Evolutionary conservation across 176 grass and related monocot species (phyloP).

Genomic region (Zea luxurians): DNA sequence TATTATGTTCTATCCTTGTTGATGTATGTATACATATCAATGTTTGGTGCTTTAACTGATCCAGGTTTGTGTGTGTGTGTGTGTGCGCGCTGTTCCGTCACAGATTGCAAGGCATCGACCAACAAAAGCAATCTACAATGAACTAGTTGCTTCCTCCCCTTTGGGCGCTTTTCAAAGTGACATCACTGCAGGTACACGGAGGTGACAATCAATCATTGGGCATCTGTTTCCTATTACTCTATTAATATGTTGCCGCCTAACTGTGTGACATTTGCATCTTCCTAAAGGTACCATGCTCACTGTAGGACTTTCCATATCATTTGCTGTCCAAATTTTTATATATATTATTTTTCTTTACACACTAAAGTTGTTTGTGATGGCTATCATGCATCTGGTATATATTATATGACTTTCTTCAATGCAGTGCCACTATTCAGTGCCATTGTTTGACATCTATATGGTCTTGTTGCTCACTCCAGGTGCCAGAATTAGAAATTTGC

Average conservation of each 20-base stretch:
- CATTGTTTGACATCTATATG: constrained; percentile 4
- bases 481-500: constrained; percentile 56
- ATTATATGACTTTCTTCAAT: constrained; percentile 20
- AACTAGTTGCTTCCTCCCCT: constrained; percentile 30
- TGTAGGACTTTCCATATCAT: not conserved
- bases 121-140: constrained; percentile 40
- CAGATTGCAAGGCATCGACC: constrained; percentile 38
- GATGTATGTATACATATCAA: constrained; percentile 4
- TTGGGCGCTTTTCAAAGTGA: constrained; percentile 27
- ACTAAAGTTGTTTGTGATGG: constrained; percentile 9
- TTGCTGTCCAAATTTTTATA: not conserved
- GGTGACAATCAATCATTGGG: not conserved
- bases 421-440: not conserved
- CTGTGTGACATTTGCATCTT: constrained; percentile 1
- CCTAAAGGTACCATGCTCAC: not conserved
- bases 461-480: constrained; percentile 39
- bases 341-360: not conserved
- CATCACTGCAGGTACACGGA: constrained; percentile 32
- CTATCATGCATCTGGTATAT: not conserved
- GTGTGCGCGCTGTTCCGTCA: not conserved
- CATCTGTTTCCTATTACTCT: not conserved
- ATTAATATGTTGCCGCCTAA: not conserved
- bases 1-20: constrained; percentile 6
- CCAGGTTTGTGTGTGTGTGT: not conserved
- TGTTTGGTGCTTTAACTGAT: constrained; percentile 17